Evolutionary conservation across 306 rosid species (phyloP), one percentile per base, ranked within the genome.

Genomic region (Lagenaria siceraria): DNA sequence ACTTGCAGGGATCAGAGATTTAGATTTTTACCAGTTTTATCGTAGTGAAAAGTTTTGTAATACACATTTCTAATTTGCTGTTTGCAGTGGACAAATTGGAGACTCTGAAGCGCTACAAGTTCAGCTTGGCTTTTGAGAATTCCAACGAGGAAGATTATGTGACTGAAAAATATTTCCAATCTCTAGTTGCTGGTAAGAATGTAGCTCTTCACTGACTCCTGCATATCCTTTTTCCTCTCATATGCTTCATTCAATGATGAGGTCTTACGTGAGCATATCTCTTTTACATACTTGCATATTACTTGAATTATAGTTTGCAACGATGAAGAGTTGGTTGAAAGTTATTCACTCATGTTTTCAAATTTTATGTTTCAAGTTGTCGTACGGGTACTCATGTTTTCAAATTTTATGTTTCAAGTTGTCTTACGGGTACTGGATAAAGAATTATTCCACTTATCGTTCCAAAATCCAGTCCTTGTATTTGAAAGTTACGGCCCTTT

Each of bases 101-200:
- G 83, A 35, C 99, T 83, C 85, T 95, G 84, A 92, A 85, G 81
- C 98, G 65, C 87, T 90, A 95, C 85, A 95, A 85, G 77, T 95
- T 95, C 82, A 95, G 99, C 87, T 84, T 95, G 84, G 97, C 99
- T 24, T 95, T 95, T 87, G 99, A 95, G 81, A 95, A 95, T 86
- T 95, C 99, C 71, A 92, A 90, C 36, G 98, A 92, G 91, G 99
- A 95, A 87, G 99, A 95, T 89, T 95, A 95, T 80, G 99, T 95
- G n/a, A 95, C 99, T 15, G 99, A 95, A 79, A 95, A 95, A 74
- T 95, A 80, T 88, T 95, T 95, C 85, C 99, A 95, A 74, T 95
- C 99, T 78, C 97, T 95, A 74, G 97, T 95, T 78, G 96, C 99
- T 68, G 99, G 99, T 95, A 92, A 56, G 87, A 66, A 86, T 79